Evolutionary conservation across 2,329 filamentous ascomycete species (phyloP).

Genomic region (Aspergillus neotritici): DNA sequence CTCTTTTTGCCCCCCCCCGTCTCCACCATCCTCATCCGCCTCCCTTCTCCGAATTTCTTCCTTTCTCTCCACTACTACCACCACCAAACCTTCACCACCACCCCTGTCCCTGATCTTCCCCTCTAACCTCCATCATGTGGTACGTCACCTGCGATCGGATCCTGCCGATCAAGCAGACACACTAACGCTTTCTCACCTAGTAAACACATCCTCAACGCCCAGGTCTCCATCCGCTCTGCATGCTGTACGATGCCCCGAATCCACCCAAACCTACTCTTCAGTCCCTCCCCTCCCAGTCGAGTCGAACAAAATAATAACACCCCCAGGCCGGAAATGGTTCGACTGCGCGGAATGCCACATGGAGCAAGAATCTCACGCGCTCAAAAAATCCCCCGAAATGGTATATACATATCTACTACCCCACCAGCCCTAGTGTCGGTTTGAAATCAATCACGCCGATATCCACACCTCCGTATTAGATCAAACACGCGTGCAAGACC

Average conservation of each 20-base stretch:
- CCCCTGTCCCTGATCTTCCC: background rate
- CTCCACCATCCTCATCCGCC: no score
- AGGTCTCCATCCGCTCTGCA: constrained; percentile 89
- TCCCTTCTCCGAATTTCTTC: background rate
- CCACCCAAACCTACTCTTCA: background rate
- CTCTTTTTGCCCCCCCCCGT: no score
- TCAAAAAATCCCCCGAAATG: constrained; percentile 80
- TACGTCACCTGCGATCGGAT: constrained; percentile 10
- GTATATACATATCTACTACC: constrained; percentile 26
- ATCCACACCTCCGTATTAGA: no score
- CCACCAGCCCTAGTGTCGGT: background rate
- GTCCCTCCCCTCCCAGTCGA: background rate
- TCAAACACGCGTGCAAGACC: background rate
- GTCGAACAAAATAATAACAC: constrained; percentile 1
- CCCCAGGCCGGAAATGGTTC: constrained; percentile 87
- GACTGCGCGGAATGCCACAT: constrained; percentile 93
- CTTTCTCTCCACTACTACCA: constrained; percentile 2
- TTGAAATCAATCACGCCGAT: constrained; percentile 5
- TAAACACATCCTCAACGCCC: constrained; percentile 97
- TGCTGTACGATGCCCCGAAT: no score
- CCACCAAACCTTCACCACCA: constrained; percentile 6
- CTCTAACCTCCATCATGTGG: constrained; percentile 21
- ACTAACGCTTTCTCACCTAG: constrained; percentile 42
- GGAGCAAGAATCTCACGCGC: constrained; percentile 70
- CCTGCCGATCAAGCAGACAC: background rate